Evolutionary conservation across 129 eudicot species (phyloP), one percentile per base, ranked within the genome.

Genomic region (Arctium minus): DNA sequence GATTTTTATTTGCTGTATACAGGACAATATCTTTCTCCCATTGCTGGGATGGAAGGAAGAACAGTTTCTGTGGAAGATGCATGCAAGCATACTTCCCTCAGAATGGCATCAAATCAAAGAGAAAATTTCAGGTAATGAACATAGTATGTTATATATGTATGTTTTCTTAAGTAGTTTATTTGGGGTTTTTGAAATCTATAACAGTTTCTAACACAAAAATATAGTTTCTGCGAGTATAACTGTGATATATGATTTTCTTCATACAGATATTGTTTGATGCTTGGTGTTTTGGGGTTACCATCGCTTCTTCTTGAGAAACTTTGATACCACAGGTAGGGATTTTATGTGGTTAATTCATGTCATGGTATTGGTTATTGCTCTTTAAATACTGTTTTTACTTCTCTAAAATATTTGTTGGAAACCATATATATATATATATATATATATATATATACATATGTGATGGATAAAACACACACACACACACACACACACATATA

Each of bases 21-120:
- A 64, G 22, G 72, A 60, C 44, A 32, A 17, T 35, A 11, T 77
- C 81, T 77, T 27, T 67, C 82, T 64, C 70, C 6, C 9, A 7
- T 64, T 22, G 30, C 31, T 64, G 65, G 74, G 75, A 29, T 79
- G 62, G 65, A 39, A 29, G 29, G 29, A 67, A 67, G 75, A 79
- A 13, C 35, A 68, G 67, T 68, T 79, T 40, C 60, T 29, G 27
- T 64, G 79, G 78, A 73, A 71, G 78, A 81, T 56, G 73, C 72
- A 73, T 81, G 84, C 72, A 81, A 73, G 12, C 64, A 81, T 37
- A 56, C 33, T 77, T 60, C 53, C 53, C 18, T 77, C 81, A 64
- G 11, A 60, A 29, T 50, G 36, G 17, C 84, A 72, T 80, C 78
- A 80, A 50, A 72, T 72, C n/a, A 80, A 72, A 33, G 84, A 72